Base-by-base conservation (phyloP, 306 rosid species). In the Datisca glomerata region DNA sequence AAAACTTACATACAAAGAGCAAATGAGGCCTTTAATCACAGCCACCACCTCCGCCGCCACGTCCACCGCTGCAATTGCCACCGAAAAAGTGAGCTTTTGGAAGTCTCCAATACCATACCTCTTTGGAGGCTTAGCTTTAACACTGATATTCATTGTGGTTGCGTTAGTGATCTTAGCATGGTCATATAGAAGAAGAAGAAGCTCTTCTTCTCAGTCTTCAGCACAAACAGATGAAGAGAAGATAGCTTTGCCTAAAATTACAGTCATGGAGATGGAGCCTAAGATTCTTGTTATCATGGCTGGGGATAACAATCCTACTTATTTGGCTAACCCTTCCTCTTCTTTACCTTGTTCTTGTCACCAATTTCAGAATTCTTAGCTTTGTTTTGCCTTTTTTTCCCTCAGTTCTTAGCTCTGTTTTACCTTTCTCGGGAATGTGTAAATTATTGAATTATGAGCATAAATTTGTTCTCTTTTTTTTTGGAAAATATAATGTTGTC, bases 61-160 rank as follows among this genome's bases (percentile, higher is more conserved):
- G n/a, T n/a, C n/a, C n/a, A n/a, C n/a, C n/a, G n/a, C n/a, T n/a
- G n/a, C n/a, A n/a, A n/a, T n/a, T n/a, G 48, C 53, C 24, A 24
- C 46, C 23, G 18, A 18, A n/a, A 35, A 24, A 21, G 33, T 44
- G 8, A 59, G 42, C 45, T 21, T 63, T 22, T 91, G 92, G 98
- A 64, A 58, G 21, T 70, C 98, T 14, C 92, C 96, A 22, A 41
- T 75, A 10, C 98, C 92, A 3, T 91, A 91, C 52, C 73, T 91
- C 7, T 84, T 80, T 51, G 94, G 98, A 12, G 54, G 94, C 55
- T 45, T 91, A 24, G 78, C 78, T 1, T 0, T 70, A 14, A 63
- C 69, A 71, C 43, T 91, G 6, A 19, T 52, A 8, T 81, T 91
- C 14, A 78, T 91, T 36, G 53, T 63, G 18, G 54, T 60, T 14